Evolutionary conservation across 1,139 yeast species (phyloP).

Genomic region (Protomyces arabidopsidicola): DNA sequence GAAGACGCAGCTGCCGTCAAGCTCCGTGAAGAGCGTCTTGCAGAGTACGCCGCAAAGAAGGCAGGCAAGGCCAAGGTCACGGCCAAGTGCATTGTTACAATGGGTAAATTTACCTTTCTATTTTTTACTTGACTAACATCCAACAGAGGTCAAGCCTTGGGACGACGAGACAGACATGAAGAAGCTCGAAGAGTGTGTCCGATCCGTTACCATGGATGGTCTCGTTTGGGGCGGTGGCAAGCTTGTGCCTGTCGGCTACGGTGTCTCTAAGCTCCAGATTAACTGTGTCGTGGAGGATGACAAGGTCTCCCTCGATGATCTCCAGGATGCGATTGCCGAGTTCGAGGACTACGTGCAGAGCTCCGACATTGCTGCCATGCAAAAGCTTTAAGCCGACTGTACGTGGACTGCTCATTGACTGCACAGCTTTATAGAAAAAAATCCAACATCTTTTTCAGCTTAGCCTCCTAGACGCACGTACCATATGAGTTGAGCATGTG

Average conservation of each 20-base stretch:
- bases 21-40: constrained; percentile 93
- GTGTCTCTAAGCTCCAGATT: constrained; percentile 98
- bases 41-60: constrained; percentile 96
- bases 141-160: constrained; percentile 89
- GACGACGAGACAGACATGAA: constrained; percentile 98
- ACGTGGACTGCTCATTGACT: not conserved
- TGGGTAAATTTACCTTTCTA: constrained; percentile 43
- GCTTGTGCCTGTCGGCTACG: constrained; percentile 96
- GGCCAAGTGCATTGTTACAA: constrained; percentile 93
- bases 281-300: constrained; percentile 98
- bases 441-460: not conserved
- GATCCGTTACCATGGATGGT: constrained; percentile 82
- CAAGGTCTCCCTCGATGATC: constrained; percentile 85
- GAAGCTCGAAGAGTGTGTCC: constrained; percentile 77
- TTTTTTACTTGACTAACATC: not conserved
- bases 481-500: constrained; percentile 33
- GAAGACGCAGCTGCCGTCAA: constrained; percentile 96
- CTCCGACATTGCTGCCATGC: constrained; percentile 29
- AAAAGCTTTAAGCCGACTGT: constrained; percentile 11
- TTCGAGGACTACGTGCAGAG: constrained; percentile 90
- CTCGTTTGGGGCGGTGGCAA: constrained; percentile 97
- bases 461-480: not conserved
- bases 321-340: constrained; percentile 79
- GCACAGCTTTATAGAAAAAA: not conserved
- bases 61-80: constrained; percentile 96